These are phyloP conservation scores for Venturia oleaginea DNA, from an alignment of 2,329 filamentous ascomycete genomes.

Conservation along the genomic window DNA sequence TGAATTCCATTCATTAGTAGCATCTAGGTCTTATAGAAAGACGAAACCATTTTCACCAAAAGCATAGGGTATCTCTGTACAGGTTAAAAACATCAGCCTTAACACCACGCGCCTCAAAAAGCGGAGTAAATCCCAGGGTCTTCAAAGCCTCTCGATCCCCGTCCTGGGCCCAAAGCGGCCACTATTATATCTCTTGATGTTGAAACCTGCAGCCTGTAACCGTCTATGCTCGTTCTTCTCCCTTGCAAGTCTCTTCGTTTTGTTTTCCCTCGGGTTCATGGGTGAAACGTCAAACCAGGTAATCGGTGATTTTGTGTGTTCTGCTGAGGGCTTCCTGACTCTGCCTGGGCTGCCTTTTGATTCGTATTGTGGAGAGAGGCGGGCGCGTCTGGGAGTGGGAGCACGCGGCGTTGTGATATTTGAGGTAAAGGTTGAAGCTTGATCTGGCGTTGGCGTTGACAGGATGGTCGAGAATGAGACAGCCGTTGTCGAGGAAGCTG, in stretches of 20 bases:
- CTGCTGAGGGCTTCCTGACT: not conserved
- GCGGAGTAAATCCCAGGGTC: not conserved
- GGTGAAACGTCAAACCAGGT: slow-evolving; percentile 9
- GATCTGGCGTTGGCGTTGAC: slow-evolving; percentile 1
- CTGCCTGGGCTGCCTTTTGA: not conserved
- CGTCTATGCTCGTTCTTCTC: slow-evolving; percentile 26
- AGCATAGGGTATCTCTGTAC: not conserved
- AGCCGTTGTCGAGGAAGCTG: not conserved
- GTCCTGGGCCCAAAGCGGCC: slow-evolving; percentile 28
- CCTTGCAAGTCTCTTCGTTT: slow-evolving; percentile 20
- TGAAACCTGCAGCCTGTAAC: slow-evolving; percentile 25
- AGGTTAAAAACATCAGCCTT: not conserved
- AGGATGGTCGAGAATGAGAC: slow-evolving; percentile 2
- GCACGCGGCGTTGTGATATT: not conserved
- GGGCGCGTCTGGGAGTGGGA: not conserved
- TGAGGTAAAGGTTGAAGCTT: not conserved
- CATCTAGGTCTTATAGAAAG: not conserved
- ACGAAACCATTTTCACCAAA: not conserved
- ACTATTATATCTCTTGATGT: slow-evolving; percentile 27
- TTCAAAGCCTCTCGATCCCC: slow-evolving; percentile 26
- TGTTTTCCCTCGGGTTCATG: not conserved
- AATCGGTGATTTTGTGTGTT: not conserved
- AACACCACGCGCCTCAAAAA: not conserved
- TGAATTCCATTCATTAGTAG: not conserved
- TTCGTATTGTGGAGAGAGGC: not conserved